Evolutionary conservation across 164 flowering plant species (phyloP).

Genomic region (Nelumbo lutea): DNA sequence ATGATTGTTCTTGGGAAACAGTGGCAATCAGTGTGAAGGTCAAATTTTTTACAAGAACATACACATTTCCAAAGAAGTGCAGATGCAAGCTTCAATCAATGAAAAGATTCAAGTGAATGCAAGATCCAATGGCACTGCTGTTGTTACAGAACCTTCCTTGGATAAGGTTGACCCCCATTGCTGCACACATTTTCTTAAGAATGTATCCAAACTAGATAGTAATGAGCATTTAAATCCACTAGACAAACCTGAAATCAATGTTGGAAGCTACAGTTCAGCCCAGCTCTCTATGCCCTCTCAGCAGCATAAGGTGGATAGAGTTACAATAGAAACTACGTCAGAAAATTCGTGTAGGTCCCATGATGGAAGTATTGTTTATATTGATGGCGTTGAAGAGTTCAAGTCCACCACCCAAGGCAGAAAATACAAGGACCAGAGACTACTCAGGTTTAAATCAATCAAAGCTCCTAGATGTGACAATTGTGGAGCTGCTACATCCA

Average conservation of each 20-base stretch:
- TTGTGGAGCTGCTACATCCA: background rate
- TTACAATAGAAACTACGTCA: constrained; percentile 20
- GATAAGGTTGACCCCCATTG: constrained; percentile 3
- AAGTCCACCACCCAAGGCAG: constrained; percentile 22
- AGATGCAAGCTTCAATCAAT: constrained; percentile 5
- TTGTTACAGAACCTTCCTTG: constrained; percentile 11
- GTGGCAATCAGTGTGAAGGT: constrained; percentile 1
- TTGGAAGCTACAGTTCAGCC: background rate
- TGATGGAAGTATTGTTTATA: constrained; percentile 35
- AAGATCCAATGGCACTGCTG: constrained; percentile 3
- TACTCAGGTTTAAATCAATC: constrained; percentile 44
- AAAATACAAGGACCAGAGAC: constrained; percentile 43
- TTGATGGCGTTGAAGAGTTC: constrained; percentile 58
- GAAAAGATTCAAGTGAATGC: constrained; percentile 16
- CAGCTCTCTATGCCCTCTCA: constrained; percentile 2
- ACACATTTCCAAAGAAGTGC: background rate
- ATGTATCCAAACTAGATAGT: constrained; percentile 1
- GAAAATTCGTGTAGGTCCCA: constrained; percentile 32
- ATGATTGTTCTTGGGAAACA: background rate
- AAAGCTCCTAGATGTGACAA: background rate
- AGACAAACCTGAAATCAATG: background rate
- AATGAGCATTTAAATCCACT: background rate
- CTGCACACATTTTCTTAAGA: background rate
- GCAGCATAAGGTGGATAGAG: constrained; percentile 9
- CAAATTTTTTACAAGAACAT: background rate